Evolutionary conservation across 2,329 filamentous ascomycete genomes (phyloP), one percentile per base, ranked within the genome.

Genomic region (Sporothrix brunneoviolacea): DNA sequence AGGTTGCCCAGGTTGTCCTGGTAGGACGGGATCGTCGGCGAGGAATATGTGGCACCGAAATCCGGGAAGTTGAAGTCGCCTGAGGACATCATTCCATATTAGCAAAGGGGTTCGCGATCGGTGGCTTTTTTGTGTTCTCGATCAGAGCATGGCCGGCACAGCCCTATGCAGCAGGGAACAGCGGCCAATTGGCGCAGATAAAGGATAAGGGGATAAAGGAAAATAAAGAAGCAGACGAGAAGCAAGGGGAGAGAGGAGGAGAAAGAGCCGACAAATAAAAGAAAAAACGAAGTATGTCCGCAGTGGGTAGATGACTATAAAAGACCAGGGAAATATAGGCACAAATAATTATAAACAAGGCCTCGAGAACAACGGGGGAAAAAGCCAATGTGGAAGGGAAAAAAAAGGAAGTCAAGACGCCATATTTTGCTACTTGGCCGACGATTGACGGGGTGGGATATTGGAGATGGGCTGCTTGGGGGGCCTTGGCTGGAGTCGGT

Each of bases 21-120:
- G 57, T 70, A 74, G 43, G 62, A 64, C 58, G 69, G 71, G 59
- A 77, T 67, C 57, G 72, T 69, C 51, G 74, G 70, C 57, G 74
- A 70, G 48, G 73, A 65, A 64, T 79, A 80, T 53, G 69, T 64
- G 63, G 70, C 72, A 63, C 64, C 65, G 60, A 79, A 80, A 57
- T 80, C 76, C 58, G 72, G 66, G 57, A 78, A 78, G 65, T 68
- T 73, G 61, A 80, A 80, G 57, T 80, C 77, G 67, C 74, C 76
- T 80, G 71, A 62, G 64, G 69, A 66, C 73, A 74, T 75, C 61
- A 61, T 69, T 61, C 63, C 63, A 68, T 69, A 64, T 73, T 66
- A 73, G 68, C 67, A 57, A 57, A 58, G 58, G 57, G 42, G 46
- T 15, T 53, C 28, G 10, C 12, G 32, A 45, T 33, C 21, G 40